Conservation (phyloP, 495 filamentous ascomycete genomes). For the Aspergillus saccharolyticus region DNA sequence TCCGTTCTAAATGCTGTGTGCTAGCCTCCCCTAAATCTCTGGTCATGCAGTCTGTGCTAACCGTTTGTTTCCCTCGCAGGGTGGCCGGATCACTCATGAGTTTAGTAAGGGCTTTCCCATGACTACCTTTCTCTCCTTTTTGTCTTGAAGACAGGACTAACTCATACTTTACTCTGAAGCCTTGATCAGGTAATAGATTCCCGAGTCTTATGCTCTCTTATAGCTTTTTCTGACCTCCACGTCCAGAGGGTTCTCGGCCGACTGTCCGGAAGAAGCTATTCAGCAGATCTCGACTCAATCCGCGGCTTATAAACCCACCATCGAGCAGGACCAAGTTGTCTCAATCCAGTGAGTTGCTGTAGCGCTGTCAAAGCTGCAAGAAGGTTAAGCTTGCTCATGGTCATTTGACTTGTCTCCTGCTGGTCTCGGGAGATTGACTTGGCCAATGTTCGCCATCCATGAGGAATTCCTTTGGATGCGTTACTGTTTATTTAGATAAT, state of each 20-base stretch:
- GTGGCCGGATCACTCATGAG: slow-evolving; percentile 46
- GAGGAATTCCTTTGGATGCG: background rate
- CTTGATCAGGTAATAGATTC: slow-evolving; percentile 44
- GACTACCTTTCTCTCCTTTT: background rate
- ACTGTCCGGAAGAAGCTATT: slow-evolving; percentile 62
- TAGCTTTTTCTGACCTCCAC: slow-evolving; percentile 16
- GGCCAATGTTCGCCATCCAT: background rate
- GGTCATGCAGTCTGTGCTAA: slow-evolving; percentile 8
- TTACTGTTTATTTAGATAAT: background rate
- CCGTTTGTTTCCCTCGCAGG: slow-evolving; percentile 17
- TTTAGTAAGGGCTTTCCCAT: slow-evolving; percentile 40
- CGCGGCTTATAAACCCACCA: slow-evolving; percentile 55
- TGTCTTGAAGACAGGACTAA: background rate
- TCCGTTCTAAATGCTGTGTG: slow-evolving; percentile 64
- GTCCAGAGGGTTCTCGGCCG: slow-evolving; percentile 69
- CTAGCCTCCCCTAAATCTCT: background rate
- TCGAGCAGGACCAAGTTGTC: slow-evolving; percentile 74
- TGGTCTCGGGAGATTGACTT: background rate
- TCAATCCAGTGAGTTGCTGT: slow-evolving; percentile 20
- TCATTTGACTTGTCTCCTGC: background rate
- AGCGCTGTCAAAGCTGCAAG: background rate
- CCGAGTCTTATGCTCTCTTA: background rate
- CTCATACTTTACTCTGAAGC: slow-evolving; percentile 26
- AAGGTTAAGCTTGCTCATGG: background rate
- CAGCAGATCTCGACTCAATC: slow-evolving; percentile 64